Evolutionary conservation across 345 rosid genomes (phyloP), one percentile per base, ranked within the genome.

Genomic region (Populus ilicifolia): DNA sequence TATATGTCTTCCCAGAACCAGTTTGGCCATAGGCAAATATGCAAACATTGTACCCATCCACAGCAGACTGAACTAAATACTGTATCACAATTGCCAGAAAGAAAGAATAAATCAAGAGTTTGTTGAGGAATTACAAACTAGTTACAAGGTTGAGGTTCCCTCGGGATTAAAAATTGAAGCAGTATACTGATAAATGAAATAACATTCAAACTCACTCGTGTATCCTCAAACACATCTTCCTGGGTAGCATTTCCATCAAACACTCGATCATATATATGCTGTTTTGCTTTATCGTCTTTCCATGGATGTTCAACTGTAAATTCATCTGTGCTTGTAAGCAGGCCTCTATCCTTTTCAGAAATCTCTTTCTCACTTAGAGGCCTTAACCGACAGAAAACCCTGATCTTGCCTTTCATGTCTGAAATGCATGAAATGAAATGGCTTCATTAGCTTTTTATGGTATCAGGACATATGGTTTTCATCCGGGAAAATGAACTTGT

Each of bases 11-110:
- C 56, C 98, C 99, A 35, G 99, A 96, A 65, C 98, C 98, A 74
- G 98, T 96, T 90, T 96, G 99, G 67, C 99, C 99, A 81, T 96
- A 93, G 44, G 98, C 99, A 85, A 96, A 96, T 78, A 96, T 92
- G 84, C 98, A 96, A 4, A 96, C 97, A 25, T 96, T 96, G 75
- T 90, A 96, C 14, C 99, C 99, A 87, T 96, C 99, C 11, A 93
- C 88, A 71, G 98, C 97, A 48, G 99, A 93, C 75, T 96, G 99
- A 69, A 95, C 97, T 85, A 95, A 84, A 83, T 92, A 92, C 99
- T 95, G 86, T 79, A 81, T 18, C 30, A 63, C 13, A 48, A 69
- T 30, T 73, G 5, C 33, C 64, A 59, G 12, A 73, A 80, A 71
- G 68, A 56, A 62, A 78, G n/a, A 74, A 67, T 12, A 6, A 18